Conservation (phyloP, 176 grass and related monocot genomes). For the Musa schizocarpa region DNA sequence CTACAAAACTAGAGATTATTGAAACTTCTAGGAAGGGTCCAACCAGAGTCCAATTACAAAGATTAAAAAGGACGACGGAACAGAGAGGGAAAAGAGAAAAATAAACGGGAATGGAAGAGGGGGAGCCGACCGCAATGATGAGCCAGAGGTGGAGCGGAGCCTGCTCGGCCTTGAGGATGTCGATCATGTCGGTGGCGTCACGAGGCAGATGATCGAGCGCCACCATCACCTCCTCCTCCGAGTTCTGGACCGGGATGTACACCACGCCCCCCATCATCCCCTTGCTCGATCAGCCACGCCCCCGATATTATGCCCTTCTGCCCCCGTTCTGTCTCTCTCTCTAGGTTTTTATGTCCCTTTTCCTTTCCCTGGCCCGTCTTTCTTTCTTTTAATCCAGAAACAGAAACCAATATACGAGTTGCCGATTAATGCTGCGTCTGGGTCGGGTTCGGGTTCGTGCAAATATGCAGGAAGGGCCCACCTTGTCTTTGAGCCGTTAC, state of each 20-base stretch:
- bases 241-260: conserved; percentile 93
- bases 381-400: too few relatives aligned
- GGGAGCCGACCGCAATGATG: conserved; percentile 59
- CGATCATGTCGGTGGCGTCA: conserved; percentile 84
- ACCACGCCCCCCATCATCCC: conserved; percentile 39
- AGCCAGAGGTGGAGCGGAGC: conserved; percentile 92
- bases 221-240: conserved; percentile 91
- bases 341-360: background rate
- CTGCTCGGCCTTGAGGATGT: conserved; percentile 97
- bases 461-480: too few relatives aligned
- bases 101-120: background rate
- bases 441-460: too few relatives aligned
- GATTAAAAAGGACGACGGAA: background rate
- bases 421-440: too few relatives aligned
- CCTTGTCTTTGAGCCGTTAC: too few relatives aligned
- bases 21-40: background rate
- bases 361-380: too few relatives aligned
- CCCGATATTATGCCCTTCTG: background rate
- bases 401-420: too few relatives aligned
- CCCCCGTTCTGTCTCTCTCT: background rate
- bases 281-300: background rate
- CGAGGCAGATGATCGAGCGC: conserved; percentile 71
- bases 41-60: background rate
- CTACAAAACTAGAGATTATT: too few relatives aligned
- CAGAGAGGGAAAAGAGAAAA: background rate